These are phyloP conservation scores for Agrocybe praecox DNA, from an alignment of 768 basidiomycete species.

Conservation along the genomic window DNA sequence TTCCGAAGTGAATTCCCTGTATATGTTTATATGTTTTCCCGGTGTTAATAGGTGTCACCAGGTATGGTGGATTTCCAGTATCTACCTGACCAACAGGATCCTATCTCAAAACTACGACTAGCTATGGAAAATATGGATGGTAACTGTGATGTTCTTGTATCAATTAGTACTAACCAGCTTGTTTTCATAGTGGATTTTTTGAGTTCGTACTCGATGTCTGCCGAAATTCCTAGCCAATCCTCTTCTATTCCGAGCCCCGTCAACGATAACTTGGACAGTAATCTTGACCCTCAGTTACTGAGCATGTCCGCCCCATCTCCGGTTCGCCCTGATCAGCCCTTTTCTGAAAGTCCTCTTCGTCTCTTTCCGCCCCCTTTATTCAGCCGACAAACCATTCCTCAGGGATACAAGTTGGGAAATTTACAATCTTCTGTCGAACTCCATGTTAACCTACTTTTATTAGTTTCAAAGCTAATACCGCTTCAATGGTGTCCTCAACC, in stretches of 20 bases:
- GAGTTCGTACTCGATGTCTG: constrained; percentile 66
- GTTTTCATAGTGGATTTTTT: constrained; percentile 66
- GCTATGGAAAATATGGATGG: constrained; percentile 86
- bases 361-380: constrained; percentile 91
- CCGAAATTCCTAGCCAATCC: constrained; percentile 54
- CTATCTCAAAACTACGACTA: constrained; percentile 64
- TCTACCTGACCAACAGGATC: constrained; percentile 72
- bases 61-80: constrained; percentile 96
- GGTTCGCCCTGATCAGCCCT: constrained; percentile 8
- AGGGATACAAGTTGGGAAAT: constrained; percentile 71
- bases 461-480: constrained; percentile 79
- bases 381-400: constrained; percentile 77
- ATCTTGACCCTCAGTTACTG: constrained; percentile 54
- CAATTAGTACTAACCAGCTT: not conserved
- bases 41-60: constrained; percentile 30
- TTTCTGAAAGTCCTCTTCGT: constrained; percentile 58
- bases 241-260: constrained; percentile 7
- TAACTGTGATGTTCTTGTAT: constrained; percentile 28
- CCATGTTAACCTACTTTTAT: not conserved
- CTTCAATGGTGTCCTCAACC: constrained; percentile 68
- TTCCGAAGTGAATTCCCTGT: constrained; percentile 75
- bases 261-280: constrained; percentile 23
- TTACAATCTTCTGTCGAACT: not conserved
- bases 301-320: constrained; percentile 18
- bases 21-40: not conserved